Base-by-base conservation (phyloP, 441 rosid genomes). In the Euphorbia celastroides region DNA sequence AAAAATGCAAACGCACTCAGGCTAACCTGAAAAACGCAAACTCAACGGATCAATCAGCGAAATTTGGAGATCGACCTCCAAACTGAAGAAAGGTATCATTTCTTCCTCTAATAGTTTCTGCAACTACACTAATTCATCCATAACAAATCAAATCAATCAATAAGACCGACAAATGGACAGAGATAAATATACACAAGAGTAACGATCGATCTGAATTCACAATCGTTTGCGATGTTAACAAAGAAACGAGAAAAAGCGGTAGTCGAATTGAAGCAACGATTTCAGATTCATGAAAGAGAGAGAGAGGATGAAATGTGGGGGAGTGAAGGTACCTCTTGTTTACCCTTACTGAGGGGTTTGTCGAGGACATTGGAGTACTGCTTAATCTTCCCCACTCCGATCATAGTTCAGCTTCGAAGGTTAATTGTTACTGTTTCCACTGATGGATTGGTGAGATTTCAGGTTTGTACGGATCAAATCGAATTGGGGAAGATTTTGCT, bases 321-420 rank as follows among this genome's bases (percentile, higher is more conserved):
- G 25, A 50, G 19, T 20, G 25, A 5, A n/a, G n/a, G 1, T 19
- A 88, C 98, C 96, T 92, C 98, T 81, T 89, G 99, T 70, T 94
- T 94, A 83, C 98, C 97, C 86, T 89, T 94, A 81, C 88, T 82
- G 66, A 94, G 96, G 52, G 99, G 96, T 72, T 84, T 94, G 63
- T 94, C 99, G 60, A 94, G 96, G 64, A 94, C 85, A 67, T 92
- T 94, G 4, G 96, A 78, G 86, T 94, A 90, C 71, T 86, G 97
- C 87, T 94, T 94, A 74, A 84, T 74, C 91, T 94, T 94, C 46
- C 99, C 87, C 7, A 71, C 97, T 74, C 99, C 96, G 79, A 94
- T 94, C 99, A 94, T 93, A 44, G 69, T 67, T 57, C 60, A 57
- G 28, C 36, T 57, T 27, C 60, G 26, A 27, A 16, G 17, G 32